Evolutionary conservation across 805 yeast species (phyloP).

Genomic region (Wickerhamomyces alni): DNA sequence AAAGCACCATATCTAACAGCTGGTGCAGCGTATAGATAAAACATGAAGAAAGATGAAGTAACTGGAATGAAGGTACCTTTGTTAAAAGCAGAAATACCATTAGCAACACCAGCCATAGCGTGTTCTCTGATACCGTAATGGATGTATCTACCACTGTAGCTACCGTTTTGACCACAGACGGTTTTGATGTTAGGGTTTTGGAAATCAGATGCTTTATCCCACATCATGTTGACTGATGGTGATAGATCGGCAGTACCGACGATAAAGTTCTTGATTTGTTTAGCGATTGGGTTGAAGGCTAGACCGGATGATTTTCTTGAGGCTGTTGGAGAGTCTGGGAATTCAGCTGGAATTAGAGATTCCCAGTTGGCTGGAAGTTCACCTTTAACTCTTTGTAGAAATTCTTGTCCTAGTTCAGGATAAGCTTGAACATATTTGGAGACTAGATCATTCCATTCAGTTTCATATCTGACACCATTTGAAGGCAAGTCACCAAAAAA

Average conservation of each 20-base stretch:
- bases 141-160: constrained; percentile 26
- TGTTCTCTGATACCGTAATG: constrained; percentile 31
- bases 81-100: constrained; percentile 29
- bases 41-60: constrained; percentile 31
- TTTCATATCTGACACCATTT: constrained; percentile 20
- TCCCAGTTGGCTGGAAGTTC: constrained; percentile 25
- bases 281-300: constrained; percentile 25
- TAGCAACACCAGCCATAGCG: constrained; percentile 29
- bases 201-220: constrained; percentile 27
- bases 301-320: constrained; percentile 25
- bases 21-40: constrained; percentile 43
- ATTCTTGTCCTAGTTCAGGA: constrained; percentile 25
- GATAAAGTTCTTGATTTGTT: constrained; percentile 22
- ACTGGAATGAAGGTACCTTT: constrained; percentile 33
- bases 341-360: constrained; percentile 15
- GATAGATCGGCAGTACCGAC: constrained; percentile 34
- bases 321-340: constrained; percentile 19
- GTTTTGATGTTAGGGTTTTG: constrained; percentile 22
- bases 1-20: constrained; percentile 46
- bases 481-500: constrained; percentile 22
- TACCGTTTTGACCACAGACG: constrained; percentile 25
- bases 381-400: constrained; percentile 23
- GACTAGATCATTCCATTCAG: constrained; percentile 23
- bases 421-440: constrained; percentile 15
- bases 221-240: constrained; percentile 26